Evolutionary conservation across 1,139 yeast species (phyloP).

Genomic region (Pichia sp.): DNA sequence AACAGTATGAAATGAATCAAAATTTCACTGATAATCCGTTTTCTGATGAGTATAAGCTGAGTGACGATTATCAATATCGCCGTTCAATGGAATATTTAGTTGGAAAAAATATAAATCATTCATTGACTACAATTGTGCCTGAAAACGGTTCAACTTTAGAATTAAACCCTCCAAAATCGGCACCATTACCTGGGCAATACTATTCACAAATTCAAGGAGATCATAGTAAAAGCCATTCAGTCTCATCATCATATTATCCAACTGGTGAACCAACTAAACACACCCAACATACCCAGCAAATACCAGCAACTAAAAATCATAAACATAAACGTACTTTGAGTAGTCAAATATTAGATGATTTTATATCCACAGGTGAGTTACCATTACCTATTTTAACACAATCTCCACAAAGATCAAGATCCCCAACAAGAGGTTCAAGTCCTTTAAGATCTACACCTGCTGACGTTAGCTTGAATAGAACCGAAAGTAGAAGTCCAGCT

Average conservation of each 20-base stretch:
- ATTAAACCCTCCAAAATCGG: background rate
- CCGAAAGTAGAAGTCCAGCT: background rate
- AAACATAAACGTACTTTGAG: slow-evolving; percentile 22
- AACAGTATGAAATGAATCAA: slow-evolving; percentile 12
- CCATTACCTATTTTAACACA: slow-evolving; percentile 21
- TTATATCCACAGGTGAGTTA: slow-evolving; percentile 25
- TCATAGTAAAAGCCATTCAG: background rate
- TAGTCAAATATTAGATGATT: slow-evolving; percentile 23
- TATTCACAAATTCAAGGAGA: background rate
- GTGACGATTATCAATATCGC: slow-evolving; percentile 9
- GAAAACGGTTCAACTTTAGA: slow-evolving; percentile 1
- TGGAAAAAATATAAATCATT: slow-evolving; percentile 1
- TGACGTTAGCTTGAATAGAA: background rate
- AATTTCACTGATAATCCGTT: slow-evolving; percentile 11
- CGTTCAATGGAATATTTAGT: slow-evolving; percentile 13
- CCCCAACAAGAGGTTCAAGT: slow-evolving; percentile 7
- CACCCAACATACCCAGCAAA: background rate
- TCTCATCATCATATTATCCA: slow-evolving; percentile 6
- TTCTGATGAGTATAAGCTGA: slow-evolving; percentile 4
- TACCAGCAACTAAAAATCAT: slow-evolving; percentile 1
- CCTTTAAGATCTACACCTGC: background rate
- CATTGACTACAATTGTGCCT: background rate
- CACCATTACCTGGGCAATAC: background rate
- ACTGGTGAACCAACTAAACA: slow-evolving; percentile 11
- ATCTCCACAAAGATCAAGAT: background rate